Conservation (phyloP, 345 rosid genomes). For the Ailanthus altissimus region DNA sequence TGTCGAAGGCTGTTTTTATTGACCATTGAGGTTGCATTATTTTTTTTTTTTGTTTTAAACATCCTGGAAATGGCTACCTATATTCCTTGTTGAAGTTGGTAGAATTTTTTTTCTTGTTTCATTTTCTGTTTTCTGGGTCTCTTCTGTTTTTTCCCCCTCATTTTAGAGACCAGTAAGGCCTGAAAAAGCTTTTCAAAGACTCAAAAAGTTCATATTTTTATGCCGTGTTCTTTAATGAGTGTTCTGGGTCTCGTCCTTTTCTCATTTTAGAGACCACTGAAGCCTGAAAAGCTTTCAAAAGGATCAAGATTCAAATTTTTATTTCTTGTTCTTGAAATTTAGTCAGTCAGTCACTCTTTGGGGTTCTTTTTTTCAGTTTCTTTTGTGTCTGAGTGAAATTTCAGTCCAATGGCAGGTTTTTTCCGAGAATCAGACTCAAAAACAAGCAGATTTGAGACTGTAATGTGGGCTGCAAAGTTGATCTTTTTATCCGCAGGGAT, state of each 20-base stretch:
- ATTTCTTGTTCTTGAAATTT: neutral
- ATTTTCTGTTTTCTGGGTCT: slow-evolving; percentile 20
- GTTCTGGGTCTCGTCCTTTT: slow-evolving; percentile 9
- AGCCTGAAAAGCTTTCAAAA: neutral
- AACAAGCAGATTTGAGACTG: slow-evolving; percentile 24
- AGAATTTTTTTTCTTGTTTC: slow-evolving; percentile 15
- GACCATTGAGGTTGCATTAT: neutral
- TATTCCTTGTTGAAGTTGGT: too few relatives aligned
- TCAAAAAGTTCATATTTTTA: neutral
- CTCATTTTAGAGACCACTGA: neutral
- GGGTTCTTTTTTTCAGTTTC: neutral
- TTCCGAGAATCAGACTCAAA: slow-evolving; percentile 12
- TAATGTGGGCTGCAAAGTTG: slow-evolving; percentile 36
- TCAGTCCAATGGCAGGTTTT: slow-evolving; percentile 23
- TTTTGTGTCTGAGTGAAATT: neutral
- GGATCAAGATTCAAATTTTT: neutral
- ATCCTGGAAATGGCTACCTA: too few relatives aligned
- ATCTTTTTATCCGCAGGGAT: slow-evolving; percentile 34
- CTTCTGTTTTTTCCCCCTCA: neutral
- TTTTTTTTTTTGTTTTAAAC: neutral
- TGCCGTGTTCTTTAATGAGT: slow-evolving; percentile 16
- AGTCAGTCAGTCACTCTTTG: neutral
- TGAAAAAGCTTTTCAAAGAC: neutral
- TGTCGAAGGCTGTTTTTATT: too few relatives aligned
- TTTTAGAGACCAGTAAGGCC: neutral